These are phyloP conservation scores for Exophiala lecanii-corni DNA, from an alignment of 2,329 filamentous ascomycete species.

Conservation along the genomic window DNA sequence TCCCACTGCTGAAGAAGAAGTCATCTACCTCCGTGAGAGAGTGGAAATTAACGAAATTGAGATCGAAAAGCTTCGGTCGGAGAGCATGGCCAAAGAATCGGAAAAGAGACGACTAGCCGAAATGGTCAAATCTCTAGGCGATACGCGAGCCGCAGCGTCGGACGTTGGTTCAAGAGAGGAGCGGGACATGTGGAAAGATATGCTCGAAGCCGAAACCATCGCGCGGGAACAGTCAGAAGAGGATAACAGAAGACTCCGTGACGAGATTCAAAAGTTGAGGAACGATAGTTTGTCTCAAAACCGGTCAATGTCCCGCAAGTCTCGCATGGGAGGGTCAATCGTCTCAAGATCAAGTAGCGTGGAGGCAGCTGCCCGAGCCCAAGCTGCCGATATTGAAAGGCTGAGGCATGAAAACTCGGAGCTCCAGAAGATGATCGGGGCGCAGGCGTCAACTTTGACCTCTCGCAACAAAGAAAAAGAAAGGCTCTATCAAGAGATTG, in stretches of 20 bases:
- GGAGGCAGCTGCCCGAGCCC: slow-evolving; percentile 50
- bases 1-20: slow-evolving; percentile 67
- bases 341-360: slow-evolving; percentile 37
- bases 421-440: slow-evolving; percentile 83
- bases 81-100: slow-evolving; percentile 71
- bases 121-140: slow-evolving; percentile 63
- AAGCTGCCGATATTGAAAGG: slow-evolving; percentile 70
- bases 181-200: slow-evolving; percentile 85
- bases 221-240: slow-evolving; percentile 86
- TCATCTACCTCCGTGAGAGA: slow-evolving; percentile 76
- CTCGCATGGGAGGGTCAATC: slow-evolving; percentile 33
- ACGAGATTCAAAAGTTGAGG: slow-evolving; percentile 71
- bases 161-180: slow-evolving; percentile 46
- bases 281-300: slow-evolving; percentile 35
- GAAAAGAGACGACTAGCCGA: slow-evolving; percentile 85
- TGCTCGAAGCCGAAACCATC: slow-evolving; percentile 85
- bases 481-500: slow-evolving; percentile 91
- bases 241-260: slow-evolving; percentile 75
- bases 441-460: slow-evolving; percentile 95
- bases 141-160: slow-evolving; percentile 46
- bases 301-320: slow-evolving; percentile 33
- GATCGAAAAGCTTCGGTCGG: slow-evolving; percentile 75
- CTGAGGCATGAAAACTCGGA: slow-evolving; percentile 90
- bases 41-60: slow-evolving; percentile 79
- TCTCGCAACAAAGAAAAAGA: slow-evolving; percentile 95